Percentiles rank a stretch among this genome's conserved stretches.
Conservation (phyloP, 2,329 filamentous ascomycete genomes). For the Calonectria fujianensis region DNA sequence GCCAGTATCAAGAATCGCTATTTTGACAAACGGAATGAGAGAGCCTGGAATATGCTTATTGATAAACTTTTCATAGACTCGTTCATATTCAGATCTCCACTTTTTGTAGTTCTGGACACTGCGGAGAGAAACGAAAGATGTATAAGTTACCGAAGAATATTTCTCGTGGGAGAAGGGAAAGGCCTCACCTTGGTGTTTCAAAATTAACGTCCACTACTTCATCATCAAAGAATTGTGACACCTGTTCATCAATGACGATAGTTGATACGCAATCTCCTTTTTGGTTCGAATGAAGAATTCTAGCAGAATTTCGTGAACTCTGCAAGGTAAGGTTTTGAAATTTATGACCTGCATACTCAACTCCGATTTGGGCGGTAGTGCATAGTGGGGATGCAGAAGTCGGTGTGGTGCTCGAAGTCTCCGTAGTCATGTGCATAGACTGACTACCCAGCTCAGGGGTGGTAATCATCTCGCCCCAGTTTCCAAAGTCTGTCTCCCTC, state of each 20-base stretch:
- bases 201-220: background rate
- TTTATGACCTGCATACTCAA: too few species aligned
- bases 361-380: too few species aligned
- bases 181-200: background rate
- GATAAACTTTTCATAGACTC: conserved; percentile 7
- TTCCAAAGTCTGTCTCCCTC: background rate
- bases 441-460: background rate
- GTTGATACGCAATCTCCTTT: background rate
- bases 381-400: too few species aligned
- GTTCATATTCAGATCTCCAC: conserved; percentile 8
- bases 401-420: background rate
- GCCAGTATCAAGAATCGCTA: conserved; percentile 21
- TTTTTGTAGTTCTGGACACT: background rate
- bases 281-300: background rate
- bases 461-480: background rate
- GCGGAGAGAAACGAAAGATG: background rate
- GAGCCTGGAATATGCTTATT: background rate
- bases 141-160: too few species aligned
- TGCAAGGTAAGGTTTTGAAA: too few species aligned
- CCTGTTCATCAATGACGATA: background rate
- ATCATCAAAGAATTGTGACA: conserved; percentile 24
- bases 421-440: background rate
- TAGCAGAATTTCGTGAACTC: too few species aligned
- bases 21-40: background rate
- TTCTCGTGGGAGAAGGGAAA: too few species aligned